Evolutionary conservation across 2,329 filamentous ascomycete species (phyloP), one percentile per base, ranked within the genome.

Genomic region (Cladosporium sp.): DNA sequence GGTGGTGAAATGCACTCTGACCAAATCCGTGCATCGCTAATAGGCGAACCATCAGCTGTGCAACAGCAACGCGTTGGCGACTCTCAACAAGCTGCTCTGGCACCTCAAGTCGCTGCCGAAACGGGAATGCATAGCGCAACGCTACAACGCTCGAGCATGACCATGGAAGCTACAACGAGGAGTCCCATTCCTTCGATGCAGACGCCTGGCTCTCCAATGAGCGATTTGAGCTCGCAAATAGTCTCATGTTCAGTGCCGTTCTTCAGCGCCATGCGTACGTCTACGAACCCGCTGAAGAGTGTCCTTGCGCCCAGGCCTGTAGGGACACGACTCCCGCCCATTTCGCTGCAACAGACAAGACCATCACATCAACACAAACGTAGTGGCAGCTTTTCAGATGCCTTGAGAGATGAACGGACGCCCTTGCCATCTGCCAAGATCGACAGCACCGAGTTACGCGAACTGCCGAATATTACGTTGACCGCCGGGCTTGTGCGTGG

Each of bases 401-500:
- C 92, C 1, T 73, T 93, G 52, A 80, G 91, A 64, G 89, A 94
- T 67, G 73, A 86, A 76, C 74, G 83, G 55, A 73, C 79, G 10
- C 80, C 81, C 1, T 66, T 83, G 8, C 78, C 79, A 3, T 73
- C 76, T 32, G 71, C 77, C 36, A 77, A 79, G 58, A 66, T 72
- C 36, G 71, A 79, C 32, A 69, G 71, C 34, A 61, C 68, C 20
- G 67, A 70, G 51, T 51, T 69, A n/a, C 64, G 65, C 52, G 61
- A 67, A 19, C 73, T 85, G 13, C 79, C 87, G 61, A 80, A 85
- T 9, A 77, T 86, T 20, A 84, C 88, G 12, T 87, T 90, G 66
- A 86, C 88, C 3, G 91, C 92, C 9, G 93, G 89, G 62, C 82
- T 99, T 36, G 92, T 97, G 19, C 84, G 93, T 51, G 94, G 94